A percentile compares a stretch with the other conserved stretches of the same genome.
Conservation (phyloP, 2,329 filamentous ascomycete genomes). For the Fusarium heterosporum region DNA sequence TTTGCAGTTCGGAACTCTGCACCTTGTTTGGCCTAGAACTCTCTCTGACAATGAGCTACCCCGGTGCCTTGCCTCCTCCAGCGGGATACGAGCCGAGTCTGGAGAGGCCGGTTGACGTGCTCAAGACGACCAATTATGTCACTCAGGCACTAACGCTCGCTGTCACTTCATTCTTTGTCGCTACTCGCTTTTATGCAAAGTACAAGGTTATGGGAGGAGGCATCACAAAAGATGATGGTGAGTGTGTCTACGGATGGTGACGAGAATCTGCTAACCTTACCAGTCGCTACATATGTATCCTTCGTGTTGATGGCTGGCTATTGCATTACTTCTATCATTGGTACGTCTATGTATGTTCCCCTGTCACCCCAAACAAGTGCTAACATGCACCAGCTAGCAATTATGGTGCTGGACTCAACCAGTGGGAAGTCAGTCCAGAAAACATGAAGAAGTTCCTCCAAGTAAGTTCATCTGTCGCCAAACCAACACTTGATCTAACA, state of each 20-base stretch:
- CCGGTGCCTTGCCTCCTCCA: constrained; percentile 27
- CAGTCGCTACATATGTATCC: constrained; percentile 32
- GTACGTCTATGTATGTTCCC: not conserved
- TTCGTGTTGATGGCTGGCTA: constrained; percentile 37
- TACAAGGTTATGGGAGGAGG: constrained; percentile 25
- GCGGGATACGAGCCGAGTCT: constrained; percentile 24
- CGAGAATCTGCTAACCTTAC: not conserved
- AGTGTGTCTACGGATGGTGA: not conserved
- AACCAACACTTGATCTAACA: not conserved
- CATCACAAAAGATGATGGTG: constrained; percentile 30
- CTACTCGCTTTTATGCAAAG: constrained; percentile 28
- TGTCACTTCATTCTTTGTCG: constrained; percentile 20
- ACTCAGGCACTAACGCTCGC: constrained; percentile 30
- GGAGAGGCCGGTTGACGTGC: constrained; percentile 22
- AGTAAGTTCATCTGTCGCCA: constrained; percentile 32
- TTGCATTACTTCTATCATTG: constrained; percentile 25
- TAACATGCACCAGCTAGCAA: constrained; percentile 3
- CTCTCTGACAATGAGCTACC: constrained; percentile 24
- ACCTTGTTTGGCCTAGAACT: not conserved
- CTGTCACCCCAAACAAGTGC: not conserved
- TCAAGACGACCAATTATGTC: constrained; percentile 33
- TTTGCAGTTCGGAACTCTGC: too few species aligned
- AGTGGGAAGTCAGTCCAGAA: constrained; percentile 41
- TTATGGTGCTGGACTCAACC: constrained; percentile 31
- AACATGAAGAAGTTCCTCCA: constrained; percentile 52